Percentiles rank a stretch among this genome's conserved stretches.
phyloP scores from a whole-genome alignment of 192 early-diverging fungal genomes.

The Coemansia sp. region DNA sequence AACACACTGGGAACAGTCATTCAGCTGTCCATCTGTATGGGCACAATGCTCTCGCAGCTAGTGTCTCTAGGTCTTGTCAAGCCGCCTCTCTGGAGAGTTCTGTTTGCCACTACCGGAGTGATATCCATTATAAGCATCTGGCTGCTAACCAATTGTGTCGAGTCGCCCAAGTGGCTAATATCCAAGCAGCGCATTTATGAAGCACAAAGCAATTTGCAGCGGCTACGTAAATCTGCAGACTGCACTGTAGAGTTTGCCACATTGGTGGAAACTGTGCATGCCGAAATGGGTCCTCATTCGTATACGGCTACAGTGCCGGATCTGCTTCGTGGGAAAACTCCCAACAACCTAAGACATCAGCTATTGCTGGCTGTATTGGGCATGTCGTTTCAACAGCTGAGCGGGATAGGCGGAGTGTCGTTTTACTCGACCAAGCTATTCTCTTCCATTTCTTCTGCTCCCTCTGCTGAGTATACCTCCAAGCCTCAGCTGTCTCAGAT shows the following conservation, averaged over 20 bases:
- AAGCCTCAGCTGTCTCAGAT: conserved; percentile 36
- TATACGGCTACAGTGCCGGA: conserved; percentile 42
- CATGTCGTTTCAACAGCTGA: conserved; percentile 73
- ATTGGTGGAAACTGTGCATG: conserved; percentile 48
- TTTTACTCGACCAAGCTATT: conserved; percentile 80
- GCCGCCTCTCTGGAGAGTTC: conserved; percentile 67
- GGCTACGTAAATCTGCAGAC: conserved; percentile 51
- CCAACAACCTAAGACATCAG: conserved; percentile 57
- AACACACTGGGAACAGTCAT: conserved; percentile 65
- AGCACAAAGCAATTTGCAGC: conserved; percentile 47
- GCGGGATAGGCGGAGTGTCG: conserved; percentile 76
- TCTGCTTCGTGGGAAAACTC: conserved; percentile 54
- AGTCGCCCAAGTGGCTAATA: conserved; percentile 70
- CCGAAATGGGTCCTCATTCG: conserved; percentile 8
- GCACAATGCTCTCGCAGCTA: conserved; percentile 64
- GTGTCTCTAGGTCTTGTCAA: conserved; percentile 57
- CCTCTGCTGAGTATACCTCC: conserved; percentile 7
- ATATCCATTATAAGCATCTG: conserved; percentile 51
- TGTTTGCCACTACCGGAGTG: conserved; percentile 58
- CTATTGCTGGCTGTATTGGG: conserved; percentile 58
- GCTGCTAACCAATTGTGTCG: conserved; percentile 63
- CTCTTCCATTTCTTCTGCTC: conserved; percentile 17
- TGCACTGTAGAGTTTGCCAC: conserved; percentile 58
- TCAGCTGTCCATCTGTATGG: conserved; percentile 70
- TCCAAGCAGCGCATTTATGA: conserved; percentile 56